Evolutionary conservation across 805 yeast species (phyloP).

Genomic region (Candida lessepsii): DNA sequence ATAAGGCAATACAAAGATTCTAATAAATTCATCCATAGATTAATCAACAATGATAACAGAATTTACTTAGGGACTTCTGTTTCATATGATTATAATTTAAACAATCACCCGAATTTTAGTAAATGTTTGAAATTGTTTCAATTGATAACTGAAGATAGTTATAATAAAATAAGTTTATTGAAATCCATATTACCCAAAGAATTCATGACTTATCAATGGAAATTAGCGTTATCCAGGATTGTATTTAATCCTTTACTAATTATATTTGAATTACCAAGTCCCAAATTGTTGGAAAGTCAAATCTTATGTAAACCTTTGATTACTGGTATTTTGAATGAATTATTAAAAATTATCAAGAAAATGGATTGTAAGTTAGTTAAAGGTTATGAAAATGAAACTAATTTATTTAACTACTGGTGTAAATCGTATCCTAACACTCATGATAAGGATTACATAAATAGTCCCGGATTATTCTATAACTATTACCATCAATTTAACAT

Average conservation of each 20-base stretch:
- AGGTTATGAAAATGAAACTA: conserved; percentile 66
- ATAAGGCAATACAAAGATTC: conserved; percentile 34
- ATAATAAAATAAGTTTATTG: conserved; percentile 44
- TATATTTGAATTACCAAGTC: conserved; percentile 67
- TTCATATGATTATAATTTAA: conserved; percentile 13
- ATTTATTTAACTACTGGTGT: conserved; percentile 54
- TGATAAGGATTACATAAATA: conserved; percentile 34
- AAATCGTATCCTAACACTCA: conserved; percentile 37
- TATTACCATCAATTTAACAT: conserved; percentile 52
- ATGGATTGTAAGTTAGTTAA: conserved; percentile 74
- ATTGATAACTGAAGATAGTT: conserved; percentile 31
- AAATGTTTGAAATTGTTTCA: conserved; percentile 32
- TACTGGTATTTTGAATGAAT: conserved; percentile 75
- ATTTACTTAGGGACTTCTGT: conserved; percentile 39
- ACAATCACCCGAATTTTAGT: conserved; percentile 14
- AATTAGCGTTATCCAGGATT: conserved; percentile 73
- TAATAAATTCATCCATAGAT: conserved; percentile 29
- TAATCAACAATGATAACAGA: conserved; percentile 43
- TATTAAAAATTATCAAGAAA: conserved; percentile 67
- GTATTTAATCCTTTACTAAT: conserved; percentile 77
- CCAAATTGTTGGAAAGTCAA: conserved; percentile 56
- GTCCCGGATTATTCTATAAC: conserved; percentile 66
- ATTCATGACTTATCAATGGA: conserved; percentile 78
- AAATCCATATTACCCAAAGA: conserved; percentile 53
- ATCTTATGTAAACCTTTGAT: conserved; percentile 83